phyloP scores from a whole-genome alignment of 768 basidiomycete species.

The Rhodotorula paludigena region DNA sequence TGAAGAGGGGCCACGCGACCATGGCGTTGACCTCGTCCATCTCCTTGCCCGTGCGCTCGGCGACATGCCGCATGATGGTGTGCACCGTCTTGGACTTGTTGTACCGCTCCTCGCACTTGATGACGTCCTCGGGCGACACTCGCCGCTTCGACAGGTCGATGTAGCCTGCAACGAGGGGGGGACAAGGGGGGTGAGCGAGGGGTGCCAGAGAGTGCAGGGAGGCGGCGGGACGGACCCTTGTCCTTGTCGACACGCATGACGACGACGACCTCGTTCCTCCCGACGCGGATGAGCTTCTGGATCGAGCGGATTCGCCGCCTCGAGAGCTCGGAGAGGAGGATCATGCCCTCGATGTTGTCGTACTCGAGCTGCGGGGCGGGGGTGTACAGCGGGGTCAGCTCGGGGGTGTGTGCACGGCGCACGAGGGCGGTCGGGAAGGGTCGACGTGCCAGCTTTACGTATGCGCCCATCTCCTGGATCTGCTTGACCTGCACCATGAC shows the following conservation, averaged over 20 bases:
- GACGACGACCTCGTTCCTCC: slow-evolving; percentile 96
- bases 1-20: slow-evolving; percentile 86
- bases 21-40: slow-evolving; percentile 83
- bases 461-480: slow-evolving; percentile 99
- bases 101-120: slow-evolving; percentile 97
- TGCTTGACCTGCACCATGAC: slow-evolving; percentile 99
- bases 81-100: slow-evolving; percentile 97
- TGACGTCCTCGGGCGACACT: slow-evolving; percentile 95
- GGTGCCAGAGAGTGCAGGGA: not conserved
- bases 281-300: slow-evolving; percentile 94
- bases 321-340: slow-evolving; percentile 94
- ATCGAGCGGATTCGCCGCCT: slow-evolving; percentile 92
- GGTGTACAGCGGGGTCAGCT: not conserved
- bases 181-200: not conserved
- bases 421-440: not conserved
- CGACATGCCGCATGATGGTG: slow-evolving; percentile 75
- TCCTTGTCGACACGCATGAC: slow-evolving; percentile 98
- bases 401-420: not conserved
- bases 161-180: slow-evolving; percentile 61
- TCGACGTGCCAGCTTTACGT: slow-evolving; percentile 79
- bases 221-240: slow-evolving; percentile 63
- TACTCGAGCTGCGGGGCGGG: slow-evolving; percentile 72
- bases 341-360: slow-evolving; percentile 99
- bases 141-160: slow-evolving; percentile 98
- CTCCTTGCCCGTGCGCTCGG: slow-evolving; percentile 49